A percentile compares a stretch with the other conserved stretches of the same genome.
These are phyloP conservation scores for Schwanniomyces sp. DNA, from an alignment of 805 yeast genomes.

Conservation along the genomic window DNA sequence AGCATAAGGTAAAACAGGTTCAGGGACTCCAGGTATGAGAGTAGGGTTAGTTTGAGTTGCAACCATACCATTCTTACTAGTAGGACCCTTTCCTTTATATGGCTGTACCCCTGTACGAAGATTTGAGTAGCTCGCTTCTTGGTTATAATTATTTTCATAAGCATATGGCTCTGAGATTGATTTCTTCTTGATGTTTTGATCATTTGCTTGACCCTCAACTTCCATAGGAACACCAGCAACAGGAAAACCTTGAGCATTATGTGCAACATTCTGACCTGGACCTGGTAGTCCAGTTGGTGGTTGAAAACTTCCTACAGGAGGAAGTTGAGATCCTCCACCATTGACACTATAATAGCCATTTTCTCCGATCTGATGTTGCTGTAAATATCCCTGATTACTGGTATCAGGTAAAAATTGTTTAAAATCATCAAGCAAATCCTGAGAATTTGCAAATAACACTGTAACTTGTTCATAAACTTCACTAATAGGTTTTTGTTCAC, in stretches of 20 bases:
- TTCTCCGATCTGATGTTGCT: conserved; percentile 15
- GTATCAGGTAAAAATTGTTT: conserved; percentile 93
- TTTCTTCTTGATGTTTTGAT: conserved; percentile 17
- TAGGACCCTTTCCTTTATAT: conserved; percentile 15
- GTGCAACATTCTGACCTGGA: conserved; percentile 21
- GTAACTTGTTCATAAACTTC: conserved; percentile 96
- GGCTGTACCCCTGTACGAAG: conserved; percentile 36
- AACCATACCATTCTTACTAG: conserved; percentile 30
- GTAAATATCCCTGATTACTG: conserved; percentile 33
- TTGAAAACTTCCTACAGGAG: conserved; percentile 87
- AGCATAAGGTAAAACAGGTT: conserved; percentile 60
- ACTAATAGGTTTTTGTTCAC: conserved; percentile 91
- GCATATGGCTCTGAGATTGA: conserved; percentile 26
- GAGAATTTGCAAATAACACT: conserved; percentile 83
- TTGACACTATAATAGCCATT: conserved; percentile 20
- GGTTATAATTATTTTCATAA: conserved; percentile 34
- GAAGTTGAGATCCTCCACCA: conserved; percentile 54
- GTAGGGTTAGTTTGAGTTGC: conserved; percentile 53
- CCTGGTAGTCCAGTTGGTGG: conserved; percentile 50
- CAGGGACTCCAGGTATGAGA: conserved; percentile 81
- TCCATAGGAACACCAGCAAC: conserved; percentile 10
- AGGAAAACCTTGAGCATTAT: conserved; percentile 13
- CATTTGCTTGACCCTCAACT: conserved; percentile 8
- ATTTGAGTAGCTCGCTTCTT: conserved; percentile 51
- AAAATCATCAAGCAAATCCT: conserved; percentile 91